Evolutionary conservation across 768 basidiomycete species (phyloP), one percentile per base, ranked within the genome.

Genomic region (Pleurotus eryngii): DNA sequence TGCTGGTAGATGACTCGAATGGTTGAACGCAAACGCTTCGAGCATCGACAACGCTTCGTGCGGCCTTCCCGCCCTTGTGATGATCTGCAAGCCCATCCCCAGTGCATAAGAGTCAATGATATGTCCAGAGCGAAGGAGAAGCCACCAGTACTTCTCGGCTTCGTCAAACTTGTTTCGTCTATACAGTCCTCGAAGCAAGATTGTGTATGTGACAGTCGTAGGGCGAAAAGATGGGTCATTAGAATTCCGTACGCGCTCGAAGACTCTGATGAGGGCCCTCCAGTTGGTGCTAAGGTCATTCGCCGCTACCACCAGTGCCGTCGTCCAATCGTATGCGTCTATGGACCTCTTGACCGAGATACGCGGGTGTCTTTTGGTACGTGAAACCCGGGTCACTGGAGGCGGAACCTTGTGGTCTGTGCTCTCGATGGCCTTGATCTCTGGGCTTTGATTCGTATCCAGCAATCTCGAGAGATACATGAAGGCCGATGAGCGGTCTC

Each of bases 181-280:
- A 11, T 85, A 61, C 6, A 88, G 69, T 0, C 80, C 85, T 27
- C 77, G 77, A 40, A 89, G 74, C 57, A 84, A 68, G 26, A 82
- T 68, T 17, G 82, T 84, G 62, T 84, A 80, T 0, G 84, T 77
- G 0, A 72, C 77, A 11, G 76, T 68, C 2, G 74, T 81, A 0
- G 80, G 76, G 24, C 67, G 70, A 20, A 79, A 47, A 43, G 61
- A n/a, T 20, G 47, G 49, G 8, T 66, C 65, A 37, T 59, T 60
- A n/a, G 51, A 40, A 14, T 63, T 59, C 2, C 63, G 65, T 4
- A 70, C 63, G n/a, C 68, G 67, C 17, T 71, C 59, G 60, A 80
- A 81, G 24, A 78, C 64, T 0, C 63, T 57, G 24, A 81, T 60
- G 15, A 84, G 70, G 8, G 59, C 62, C 35, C 63, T 46, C 1